Percentiles rank a stretch among this genome's conserved stretches.
phyloP scores from a whole-genome alignment of 1,284 basidiomycete species.

The Trichosporon asahii region DNA sequence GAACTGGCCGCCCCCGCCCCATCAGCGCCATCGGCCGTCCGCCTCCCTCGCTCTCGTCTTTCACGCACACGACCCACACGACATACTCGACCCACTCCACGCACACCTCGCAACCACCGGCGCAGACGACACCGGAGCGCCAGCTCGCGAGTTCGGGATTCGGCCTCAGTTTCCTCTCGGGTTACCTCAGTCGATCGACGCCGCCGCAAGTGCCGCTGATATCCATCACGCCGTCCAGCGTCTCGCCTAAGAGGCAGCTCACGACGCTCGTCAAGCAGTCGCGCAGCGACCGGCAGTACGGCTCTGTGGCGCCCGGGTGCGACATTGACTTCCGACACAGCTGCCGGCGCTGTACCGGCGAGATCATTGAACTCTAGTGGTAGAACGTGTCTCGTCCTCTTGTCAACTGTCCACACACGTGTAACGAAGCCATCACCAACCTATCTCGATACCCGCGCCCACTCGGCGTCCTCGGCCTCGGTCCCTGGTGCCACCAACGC shows the following conservation, averaged over 20 bases:
- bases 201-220: conserved; percentile 19
- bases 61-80: background rate
- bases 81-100: background rate
- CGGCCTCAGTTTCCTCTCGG: conserved; percentile 24
- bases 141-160: conserved; percentile 12
- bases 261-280: conserved; percentile 15
- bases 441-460: background rate
- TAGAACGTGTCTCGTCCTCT: background rate
- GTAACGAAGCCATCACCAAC: background rate
- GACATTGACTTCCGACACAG: conserved; percentile 31
- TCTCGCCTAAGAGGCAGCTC: conserved; percentile 20
- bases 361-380: conserved; percentile 34
- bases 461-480: no score
- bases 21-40: background rate
- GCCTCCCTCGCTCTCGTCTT: conserved; percentile 2
- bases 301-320: conserved; percentile 11
- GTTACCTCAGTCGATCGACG: conserved; percentile 21
- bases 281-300: conserved; percentile 15
- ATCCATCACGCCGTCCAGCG: conserved; percentile 21
- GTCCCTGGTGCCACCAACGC: no score
- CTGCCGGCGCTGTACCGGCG: conserved; percentile 34
- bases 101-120: background rate
- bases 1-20: background rate
- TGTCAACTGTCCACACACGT: background rate
- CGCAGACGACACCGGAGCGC: conserved; percentile 18